phyloP scores from a whole-genome alignment of 2,329 filamentous ascomycete genomes.

The Neonectria coccinea region DNA sequence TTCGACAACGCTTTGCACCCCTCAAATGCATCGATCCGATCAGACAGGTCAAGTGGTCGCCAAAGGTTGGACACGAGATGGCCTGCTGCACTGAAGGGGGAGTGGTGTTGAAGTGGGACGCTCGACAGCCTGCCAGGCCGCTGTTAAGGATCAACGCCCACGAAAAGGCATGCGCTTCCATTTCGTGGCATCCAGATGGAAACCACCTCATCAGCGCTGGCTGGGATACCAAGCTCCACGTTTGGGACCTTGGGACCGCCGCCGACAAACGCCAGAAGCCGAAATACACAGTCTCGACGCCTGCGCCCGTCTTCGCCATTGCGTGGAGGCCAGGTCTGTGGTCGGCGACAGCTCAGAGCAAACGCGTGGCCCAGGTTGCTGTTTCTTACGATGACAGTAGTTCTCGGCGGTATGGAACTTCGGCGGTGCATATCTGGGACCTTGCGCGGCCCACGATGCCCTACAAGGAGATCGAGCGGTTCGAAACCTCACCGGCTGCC shows the following conservation, averaged over 20 bases:
- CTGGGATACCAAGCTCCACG: constrained; percentile 70
- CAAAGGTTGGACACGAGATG: constrained; percentile 70
- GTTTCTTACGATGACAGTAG: constrained; percentile 71
- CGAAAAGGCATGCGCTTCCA: constrained; percentile 68
- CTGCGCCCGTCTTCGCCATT: constrained; percentile 69
- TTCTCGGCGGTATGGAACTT: constrained; percentile 66
- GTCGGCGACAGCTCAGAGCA: constrained; percentile 72
- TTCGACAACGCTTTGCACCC: constrained; percentile 58
- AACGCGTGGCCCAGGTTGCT: constrained; percentile 71
- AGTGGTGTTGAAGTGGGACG: constrained; percentile 73
- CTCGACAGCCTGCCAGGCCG: constrained; percentile 65
- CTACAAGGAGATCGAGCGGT: constrained; percentile 73
- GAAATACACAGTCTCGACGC: constrained; percentile 70
- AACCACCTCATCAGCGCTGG: constrained; percentile 74
- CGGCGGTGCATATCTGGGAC: constrained; percentile 75
- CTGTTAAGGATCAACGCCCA: constrained; percentile 71
- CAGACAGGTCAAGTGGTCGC: constrained; percentile 74
- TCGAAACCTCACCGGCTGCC: constrained; percentile 67
- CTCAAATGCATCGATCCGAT: constrained; percentile 59
- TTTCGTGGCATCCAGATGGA: constrained; percentile 77
- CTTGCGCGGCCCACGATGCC: constrained; percentile 75
- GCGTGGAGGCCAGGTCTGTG: constrained; percentile 74
- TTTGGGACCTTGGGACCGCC: constrained; percentile 72
- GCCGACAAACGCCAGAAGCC: constrained; percentile 74
- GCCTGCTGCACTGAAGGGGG: constrained; percentile 74